phyloP scores from a whole-genome alignment of 352 stramenopile genomes.

The Globisporangium irregulare region DNA sequence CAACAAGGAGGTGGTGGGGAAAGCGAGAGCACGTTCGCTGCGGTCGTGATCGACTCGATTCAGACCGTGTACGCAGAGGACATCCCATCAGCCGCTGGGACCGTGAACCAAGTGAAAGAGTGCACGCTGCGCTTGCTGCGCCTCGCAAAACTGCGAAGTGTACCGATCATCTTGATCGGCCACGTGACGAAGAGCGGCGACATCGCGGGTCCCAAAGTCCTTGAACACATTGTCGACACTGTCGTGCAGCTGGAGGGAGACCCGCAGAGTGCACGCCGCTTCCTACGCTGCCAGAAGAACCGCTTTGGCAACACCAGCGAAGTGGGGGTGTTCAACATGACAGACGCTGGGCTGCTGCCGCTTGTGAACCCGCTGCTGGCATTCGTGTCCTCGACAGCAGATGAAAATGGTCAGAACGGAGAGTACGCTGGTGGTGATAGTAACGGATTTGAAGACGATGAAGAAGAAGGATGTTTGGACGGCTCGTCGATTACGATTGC shows the following conservation, averaged over 20 bases:
- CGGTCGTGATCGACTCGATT: constrained; percentile 95
- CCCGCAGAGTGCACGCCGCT: constrained; percentile 76
- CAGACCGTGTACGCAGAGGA: constrained; percentile 94
- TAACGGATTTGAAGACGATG: constrained; percentile 23
- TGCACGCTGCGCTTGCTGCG: constrained; percentile 92
- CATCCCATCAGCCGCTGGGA: constrained; percentile 72
- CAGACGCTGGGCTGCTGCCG: constrained; percentile 70
- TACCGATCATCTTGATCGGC: constrained; percentile 94
- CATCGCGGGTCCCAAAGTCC: constrained; percentile 92
- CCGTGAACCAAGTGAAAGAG: constrained; percentile 94
- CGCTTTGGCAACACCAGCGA: constrained; percentile 95
- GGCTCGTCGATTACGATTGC: constrained; percentile 90
- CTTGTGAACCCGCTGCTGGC: constrained; percentile 75
- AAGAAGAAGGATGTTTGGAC: constrained; percentile 29
- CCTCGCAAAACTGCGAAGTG: constrained; percentile 89
- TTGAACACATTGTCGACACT: constrained; percentile 93
- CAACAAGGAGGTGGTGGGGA: not conserved
- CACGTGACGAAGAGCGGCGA: constrained; percentile 97
- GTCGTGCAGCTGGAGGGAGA: constrained; percentile 95
- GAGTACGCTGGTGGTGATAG: constrained; percentile 21
- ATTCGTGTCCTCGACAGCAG: constrained; percentile 57
- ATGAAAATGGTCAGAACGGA: constrained; percentile 18
- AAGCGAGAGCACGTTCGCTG: constrained; percentile 37
- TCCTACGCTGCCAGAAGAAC: constrained; percentile 94
- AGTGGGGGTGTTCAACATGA: constrained; percentile 97